Base-by-base conservation (phyloP, 257 asterid species). In the Rehmannia glutinosa region DNA sequence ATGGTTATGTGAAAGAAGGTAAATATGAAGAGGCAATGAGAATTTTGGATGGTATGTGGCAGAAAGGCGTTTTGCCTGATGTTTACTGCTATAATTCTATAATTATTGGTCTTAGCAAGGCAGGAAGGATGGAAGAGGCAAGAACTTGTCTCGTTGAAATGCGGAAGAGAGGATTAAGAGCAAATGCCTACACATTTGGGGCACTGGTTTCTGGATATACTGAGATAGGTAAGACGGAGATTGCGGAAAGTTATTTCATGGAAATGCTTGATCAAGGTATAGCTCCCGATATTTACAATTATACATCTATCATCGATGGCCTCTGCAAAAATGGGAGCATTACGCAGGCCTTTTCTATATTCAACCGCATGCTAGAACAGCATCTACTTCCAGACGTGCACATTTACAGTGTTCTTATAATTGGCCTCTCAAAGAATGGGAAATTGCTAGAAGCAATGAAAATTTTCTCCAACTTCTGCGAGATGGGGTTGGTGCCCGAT, bases 141-240 rank as follows among this genome's bases (percentile, higher is more conserved):
- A 75, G 46, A 69, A 45, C 49, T 33, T 84, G 85, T 79, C 61
- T 91, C 17, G 39, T 46, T 53, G 87, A 81, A 64, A 84, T 88
- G 96, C 70, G 54, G 72, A 79, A 60, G 68, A 78, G 73, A 78
- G 88, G 88, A 67, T 62, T 91, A 64, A 70, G 11, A 56, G 96
- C 94, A 43, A 91, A 91, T 89, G 83, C 83, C 60, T 89, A 85
- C 73, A 89, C 96, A 46, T 85, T 72, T 68, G 96, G 94, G 73
- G 81, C 92, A 30, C 77, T 91, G 68, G 68, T 89, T 69, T 80
- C 86, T 56, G 91, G 83, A 64, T 77, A 82, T 74, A 64, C 75
- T 5, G 89, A 86, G 75, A 67, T 77, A 13, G 91, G 89, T 66
- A 81, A 87, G 71, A 76, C 79, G 77, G 86, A 82, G 43, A 73